Evolutionary conservation across 176 grass and related monocot species (phyloP), one percentile per base, ranked within the genome.

Genomic region (Hsuehochloa calcarea): DNA sequence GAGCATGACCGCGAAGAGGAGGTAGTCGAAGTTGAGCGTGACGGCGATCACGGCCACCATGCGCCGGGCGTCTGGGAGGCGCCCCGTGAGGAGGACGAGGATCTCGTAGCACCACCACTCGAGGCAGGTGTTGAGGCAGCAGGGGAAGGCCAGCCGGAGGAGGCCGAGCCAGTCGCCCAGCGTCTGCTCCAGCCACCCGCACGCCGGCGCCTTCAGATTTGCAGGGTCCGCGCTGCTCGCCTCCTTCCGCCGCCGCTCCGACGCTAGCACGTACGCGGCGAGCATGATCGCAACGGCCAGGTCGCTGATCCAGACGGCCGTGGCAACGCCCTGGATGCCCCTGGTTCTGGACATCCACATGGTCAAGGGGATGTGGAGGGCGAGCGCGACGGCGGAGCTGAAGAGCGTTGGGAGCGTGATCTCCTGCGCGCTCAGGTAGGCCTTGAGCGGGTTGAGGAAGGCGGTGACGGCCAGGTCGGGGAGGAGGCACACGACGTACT

Each of bases 21-120:
- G 93, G 91, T 95, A 95, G 91, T 98, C 96, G 78, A 93, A 93
- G 78, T 98, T 98, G 83, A 98, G 80, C 22, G 91, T 90, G 5
- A 98, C 81, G 35, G 96, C 96, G 23, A 98, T 83, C 6, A 98
- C 91, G 20, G 50, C 78, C 82, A 98, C 89, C 41, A n/a, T 69
- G 26, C 80, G 85, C 41, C 87, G 84, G 14, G 96, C 85, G 88
- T 98, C 89, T 4, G 93, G 93, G 5, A 98, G 91, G 29, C 96
- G 80, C 0, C 96, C 96, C 4, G 93, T 92, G 14, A 98, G 89
- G 39, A 98, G 88, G 35, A 98, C 81, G 22, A 98, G 75, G 72
- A 98, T 98, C 85, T 98, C 96, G 78, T 98, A 98, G 85, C 91
- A 98, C 93, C 96, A 98, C 96, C 96, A 98, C 85, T 98, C 93